Percentiles rank a stretch among this genome's conserved stretches.
Evolutionary conservation across 2,329 filamentous ascomycete species (phyloP).

Genomic region (Sporothrix pallida): DNA sequence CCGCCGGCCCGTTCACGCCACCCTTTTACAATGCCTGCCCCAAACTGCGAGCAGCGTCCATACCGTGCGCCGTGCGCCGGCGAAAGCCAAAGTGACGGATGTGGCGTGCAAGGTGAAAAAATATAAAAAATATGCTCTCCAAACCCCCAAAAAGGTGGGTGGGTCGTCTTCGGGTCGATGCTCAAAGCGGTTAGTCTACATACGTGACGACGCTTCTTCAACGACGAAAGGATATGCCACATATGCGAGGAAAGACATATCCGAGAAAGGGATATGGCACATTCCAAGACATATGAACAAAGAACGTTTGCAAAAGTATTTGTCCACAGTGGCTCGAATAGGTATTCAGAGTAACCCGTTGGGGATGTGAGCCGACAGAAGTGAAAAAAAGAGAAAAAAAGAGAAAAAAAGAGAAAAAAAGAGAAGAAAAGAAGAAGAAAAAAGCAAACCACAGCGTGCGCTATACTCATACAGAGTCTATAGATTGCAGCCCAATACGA

Average conservation of each 20-base stretch:
- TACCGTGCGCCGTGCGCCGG: background rate
- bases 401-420: too few relatives aligned
- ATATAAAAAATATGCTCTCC: background rate
- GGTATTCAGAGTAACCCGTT: background rate
- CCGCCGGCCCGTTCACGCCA: constrained; percentile 8
- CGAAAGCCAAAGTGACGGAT: background rate
- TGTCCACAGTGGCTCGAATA: background rate
- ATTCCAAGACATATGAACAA: constrained; percentile 2
- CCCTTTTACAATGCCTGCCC: background rate
- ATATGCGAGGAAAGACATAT: constrained; percentile 1
- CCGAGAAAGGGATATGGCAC: constrained; percentile 1
- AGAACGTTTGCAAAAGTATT: background rate
- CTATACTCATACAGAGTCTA: too few relatives aligned
- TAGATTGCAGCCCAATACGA: too few relatives aligned
- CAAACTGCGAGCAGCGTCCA: constrained; percentile 3
- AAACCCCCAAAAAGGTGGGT: background rate
- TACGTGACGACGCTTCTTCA: background rate
- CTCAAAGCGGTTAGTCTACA: background rate
- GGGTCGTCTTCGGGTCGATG: background rate
- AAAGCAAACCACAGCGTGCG: too few relatives aligned
- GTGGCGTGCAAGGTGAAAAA: background rate
- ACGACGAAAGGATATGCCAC: background rate
- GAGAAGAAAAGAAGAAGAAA: too few relatives aligned
- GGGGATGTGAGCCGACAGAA: background rate
- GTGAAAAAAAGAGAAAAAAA: too few relatives aligned